Evolutionary conservation across 257 asterid genomes (phyloP).

Genomic region (Asclepias syriaca): DNA sequence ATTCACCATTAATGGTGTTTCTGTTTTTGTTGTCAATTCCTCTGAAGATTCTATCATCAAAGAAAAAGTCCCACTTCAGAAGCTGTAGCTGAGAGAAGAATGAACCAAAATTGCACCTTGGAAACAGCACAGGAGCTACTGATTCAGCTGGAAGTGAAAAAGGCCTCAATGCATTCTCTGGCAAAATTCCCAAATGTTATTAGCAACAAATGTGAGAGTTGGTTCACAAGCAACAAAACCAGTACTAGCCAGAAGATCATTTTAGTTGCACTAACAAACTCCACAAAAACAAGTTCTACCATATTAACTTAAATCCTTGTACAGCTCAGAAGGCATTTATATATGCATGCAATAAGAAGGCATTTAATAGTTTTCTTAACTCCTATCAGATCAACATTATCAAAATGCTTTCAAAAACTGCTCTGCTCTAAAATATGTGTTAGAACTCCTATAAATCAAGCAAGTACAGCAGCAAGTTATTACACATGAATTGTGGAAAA

Average conservation of each 20-base stretch:
- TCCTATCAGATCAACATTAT: neutral
- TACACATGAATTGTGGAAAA: neutral
- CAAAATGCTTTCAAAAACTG: neutral
- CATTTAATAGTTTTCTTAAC: neutral
- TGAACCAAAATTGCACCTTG: neutral
- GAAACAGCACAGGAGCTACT: neutral
- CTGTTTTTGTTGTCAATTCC: neutral
- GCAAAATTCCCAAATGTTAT: no score
- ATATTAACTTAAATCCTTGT: no score
- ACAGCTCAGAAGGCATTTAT: no score
- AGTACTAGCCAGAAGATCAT: no score
- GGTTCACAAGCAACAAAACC: no score
- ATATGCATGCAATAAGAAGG: no score
- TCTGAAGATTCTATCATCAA: neutral
- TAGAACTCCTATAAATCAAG: neutral
- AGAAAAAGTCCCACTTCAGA: neutral
- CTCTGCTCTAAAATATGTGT: no score
- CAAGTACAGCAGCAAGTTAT: neutral
- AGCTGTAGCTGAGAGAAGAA: neutral
- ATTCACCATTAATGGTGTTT: neutral
- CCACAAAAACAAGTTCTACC: no score
- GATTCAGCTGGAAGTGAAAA: neutral
- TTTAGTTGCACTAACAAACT: no score
- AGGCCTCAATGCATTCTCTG: neutral
- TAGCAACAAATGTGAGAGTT: neutral